Evolutionary conservation across 2,329 filamentous ascomycete species (phyloP).

Genomic region (Zymoseptoria passerinii): DNA sequence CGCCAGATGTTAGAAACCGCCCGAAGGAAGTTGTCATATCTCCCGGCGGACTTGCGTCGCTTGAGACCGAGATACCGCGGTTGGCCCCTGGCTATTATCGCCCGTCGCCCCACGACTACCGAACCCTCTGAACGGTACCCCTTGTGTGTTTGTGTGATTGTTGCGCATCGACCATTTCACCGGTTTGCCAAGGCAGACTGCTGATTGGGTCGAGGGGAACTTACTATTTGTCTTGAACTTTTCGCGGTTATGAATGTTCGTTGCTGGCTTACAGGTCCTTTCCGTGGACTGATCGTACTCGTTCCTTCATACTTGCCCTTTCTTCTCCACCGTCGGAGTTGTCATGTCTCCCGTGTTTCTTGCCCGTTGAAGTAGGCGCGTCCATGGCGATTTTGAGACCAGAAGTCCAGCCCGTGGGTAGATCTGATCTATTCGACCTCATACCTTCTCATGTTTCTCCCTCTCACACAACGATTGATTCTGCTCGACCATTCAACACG

Average conservation of each 20-base stretch:
- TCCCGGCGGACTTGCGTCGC: not conserved
- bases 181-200: not conserved
- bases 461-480: not conserved
- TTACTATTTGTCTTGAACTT: not conserved
- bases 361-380: not conserved
- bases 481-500: not conserved
- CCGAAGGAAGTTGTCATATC: not conserved
- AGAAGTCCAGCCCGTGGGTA: not conserved
- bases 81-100: not conserved
- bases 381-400: not conserved
- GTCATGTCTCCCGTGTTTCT: not conserved
- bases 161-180: not conserved
- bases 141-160: not conserved
- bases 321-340: not conserved
- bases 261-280: not conserved
- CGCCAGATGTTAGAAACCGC: not conserved
- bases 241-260: not conserved
- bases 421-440: not conserved
- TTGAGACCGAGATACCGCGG: not conserved
- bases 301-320: not conserved
- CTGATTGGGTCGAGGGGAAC: not conserved
- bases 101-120: not conserved
- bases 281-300: not conserved
- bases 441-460: not conserved
- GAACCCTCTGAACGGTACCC: not conserved